phyloP scores from a whole-genome alignment of 2,329 filamentous ascomycete genomes.

The Botrytis fabae region DNA sequence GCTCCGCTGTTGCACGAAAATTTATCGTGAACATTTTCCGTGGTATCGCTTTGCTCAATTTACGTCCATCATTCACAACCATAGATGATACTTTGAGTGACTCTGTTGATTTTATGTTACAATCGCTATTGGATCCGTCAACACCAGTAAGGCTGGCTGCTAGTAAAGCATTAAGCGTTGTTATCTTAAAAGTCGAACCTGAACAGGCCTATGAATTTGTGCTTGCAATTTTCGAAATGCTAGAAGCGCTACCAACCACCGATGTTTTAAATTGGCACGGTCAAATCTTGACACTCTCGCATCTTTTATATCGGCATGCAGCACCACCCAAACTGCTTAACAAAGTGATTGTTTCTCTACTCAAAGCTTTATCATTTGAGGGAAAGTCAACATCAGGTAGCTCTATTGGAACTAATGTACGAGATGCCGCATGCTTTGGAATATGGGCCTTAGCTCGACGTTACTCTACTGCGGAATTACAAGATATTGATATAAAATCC shows the following conservation, averaged over 20 bases:
- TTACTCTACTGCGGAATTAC: conserved; percentile 78
- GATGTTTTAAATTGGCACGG: conserved; percentile 76
- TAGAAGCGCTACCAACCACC: conserved; percentile 54
- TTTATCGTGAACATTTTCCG: conserved; percentile 82
- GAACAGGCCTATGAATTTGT: conserved; percentile 86
- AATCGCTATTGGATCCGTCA: conserved; percentile 79
- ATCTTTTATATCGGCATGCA: conserved; percentile 82
- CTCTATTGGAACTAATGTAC: conserved; percentile 83
- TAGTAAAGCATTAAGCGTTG: conserved; percentile 87
- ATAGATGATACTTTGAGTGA: conserved; percentile 66
- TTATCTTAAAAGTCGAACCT: conserved; percentile 75
- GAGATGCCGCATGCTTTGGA: conserved; percentile 94
- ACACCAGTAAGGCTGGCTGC: conserved; percentile 88
- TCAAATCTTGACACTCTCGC: conserved; percentile 80
- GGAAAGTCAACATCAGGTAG: conserved; percentile 82
- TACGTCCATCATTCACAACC: conserved; percentile 25
- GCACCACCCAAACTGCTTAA: conserved; percentile 70
- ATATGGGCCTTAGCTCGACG: conserved; percentile 90
- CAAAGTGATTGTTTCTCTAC: conserved; percentile 72
- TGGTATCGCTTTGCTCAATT: conserved; percentile 65
- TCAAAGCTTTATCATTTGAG: conserved; percentile 84
- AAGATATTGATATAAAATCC: conserved; percentile 51
- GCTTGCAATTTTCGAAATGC: conserved; percentile 76
- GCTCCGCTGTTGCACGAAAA: conserved; percentile 79
- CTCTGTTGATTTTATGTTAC: conserved; percentile 78